Evolutionary conservation across 495 filamentous ascomycete species (phyloP).

Genomic region (Neurospora cerealis): DNA sequence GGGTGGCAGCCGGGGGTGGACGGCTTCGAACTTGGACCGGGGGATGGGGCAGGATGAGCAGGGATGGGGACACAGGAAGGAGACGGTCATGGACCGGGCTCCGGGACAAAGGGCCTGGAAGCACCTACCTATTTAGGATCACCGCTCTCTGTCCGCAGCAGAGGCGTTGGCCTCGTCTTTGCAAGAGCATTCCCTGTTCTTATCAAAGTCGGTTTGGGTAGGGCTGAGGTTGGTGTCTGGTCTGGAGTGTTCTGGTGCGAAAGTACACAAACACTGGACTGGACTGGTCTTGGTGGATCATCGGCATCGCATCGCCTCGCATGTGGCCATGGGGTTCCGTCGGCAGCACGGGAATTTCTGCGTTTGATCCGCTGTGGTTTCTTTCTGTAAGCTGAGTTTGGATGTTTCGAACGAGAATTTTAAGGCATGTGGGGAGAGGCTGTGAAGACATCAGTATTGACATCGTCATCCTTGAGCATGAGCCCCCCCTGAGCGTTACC

Average conservation of each 20-base stretch:
- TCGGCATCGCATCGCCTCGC: neutral
- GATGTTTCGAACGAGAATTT: neutral
- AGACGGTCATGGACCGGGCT: neutral
- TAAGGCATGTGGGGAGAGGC: neutral
- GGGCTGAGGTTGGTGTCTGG: neutral
- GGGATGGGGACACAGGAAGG: neutral
- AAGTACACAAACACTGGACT: neutral
- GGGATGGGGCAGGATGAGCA: neutral
- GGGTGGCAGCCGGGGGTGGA: neutral
- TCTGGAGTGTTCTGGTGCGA: neutral
- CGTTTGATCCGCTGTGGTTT: neutral
- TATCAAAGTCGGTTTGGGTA: neutral
- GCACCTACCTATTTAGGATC: neutral
- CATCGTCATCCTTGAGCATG: neutral
- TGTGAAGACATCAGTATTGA: neutral
- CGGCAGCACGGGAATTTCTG: neutral
- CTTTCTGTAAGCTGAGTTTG: neutral
- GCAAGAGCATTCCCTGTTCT: neutral
- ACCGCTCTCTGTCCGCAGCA: neutral
- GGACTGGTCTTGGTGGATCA: neutral
- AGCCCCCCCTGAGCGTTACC: neutral
- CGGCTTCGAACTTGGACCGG: neutral
- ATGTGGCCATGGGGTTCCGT: neutral
- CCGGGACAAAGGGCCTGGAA: neutral
- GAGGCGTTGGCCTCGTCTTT: neutral